phyloP scores from a whole-genome alignment of 2,329 filamentous ascomycete genomes.

The Paracorniculantispora psalliotae region DNA sequence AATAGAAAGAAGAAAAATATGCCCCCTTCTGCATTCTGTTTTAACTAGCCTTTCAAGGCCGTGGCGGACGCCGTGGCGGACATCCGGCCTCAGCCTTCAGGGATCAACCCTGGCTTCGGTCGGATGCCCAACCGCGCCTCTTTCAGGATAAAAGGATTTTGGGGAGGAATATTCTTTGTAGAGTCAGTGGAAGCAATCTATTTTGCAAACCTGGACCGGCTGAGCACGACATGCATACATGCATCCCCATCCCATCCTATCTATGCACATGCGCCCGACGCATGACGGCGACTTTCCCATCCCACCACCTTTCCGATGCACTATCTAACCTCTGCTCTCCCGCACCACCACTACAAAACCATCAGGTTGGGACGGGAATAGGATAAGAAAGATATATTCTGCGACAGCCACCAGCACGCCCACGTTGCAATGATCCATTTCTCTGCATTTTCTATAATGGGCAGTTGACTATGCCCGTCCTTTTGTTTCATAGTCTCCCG shows the following conservation, averaged over 20 bases:
- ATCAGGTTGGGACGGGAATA: not conserved
- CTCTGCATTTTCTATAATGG: too few species aligned
- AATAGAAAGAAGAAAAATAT: too few species aligned
- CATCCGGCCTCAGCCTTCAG: too few species aligned
- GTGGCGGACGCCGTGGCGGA: too few species aligned
- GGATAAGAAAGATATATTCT: not conserved
- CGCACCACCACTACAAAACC: not conserved
- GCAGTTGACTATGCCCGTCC: too few species aligned
- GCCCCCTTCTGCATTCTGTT: too few species aligned
- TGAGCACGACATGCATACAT: conserved; percentile 12
- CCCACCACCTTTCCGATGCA: not conserved
- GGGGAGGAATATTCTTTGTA: not conserved
- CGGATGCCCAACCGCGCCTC: not conserved
- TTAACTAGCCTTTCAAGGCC: too few species aligned
- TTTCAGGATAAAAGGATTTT: not conserved
- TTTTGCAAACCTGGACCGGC: not conserved
- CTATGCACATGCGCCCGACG: not conserved
- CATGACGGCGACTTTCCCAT: not conserved
- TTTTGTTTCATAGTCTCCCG: too few species aligned
- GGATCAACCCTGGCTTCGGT: not conserved
- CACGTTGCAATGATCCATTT: not conserved
- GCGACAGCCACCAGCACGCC: not conserved
- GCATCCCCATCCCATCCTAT: not conserved
- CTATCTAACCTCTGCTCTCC: not conserved
- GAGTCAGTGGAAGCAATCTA: not conserved